Conservation (phyloP, 805 yeast species). For the Diddensiella caesifluorescens region DNA sequence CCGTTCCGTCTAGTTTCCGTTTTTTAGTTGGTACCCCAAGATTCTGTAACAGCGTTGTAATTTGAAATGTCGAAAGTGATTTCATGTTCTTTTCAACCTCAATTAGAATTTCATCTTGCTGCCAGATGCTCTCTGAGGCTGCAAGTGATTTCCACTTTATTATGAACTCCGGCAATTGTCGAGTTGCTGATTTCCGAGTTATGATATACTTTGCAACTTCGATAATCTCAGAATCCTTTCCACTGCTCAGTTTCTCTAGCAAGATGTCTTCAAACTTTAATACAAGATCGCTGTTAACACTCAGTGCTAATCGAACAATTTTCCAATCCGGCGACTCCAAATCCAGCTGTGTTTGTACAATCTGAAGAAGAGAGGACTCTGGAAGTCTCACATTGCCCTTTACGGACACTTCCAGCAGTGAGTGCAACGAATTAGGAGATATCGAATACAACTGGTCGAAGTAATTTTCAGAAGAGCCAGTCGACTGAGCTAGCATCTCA, state of each 20-base stretch:
- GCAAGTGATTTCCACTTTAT: conserved; percentile 5
- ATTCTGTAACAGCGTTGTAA: conserved; percentile 9
- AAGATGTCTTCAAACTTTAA: background rate
- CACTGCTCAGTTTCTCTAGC: conserved; percentile 3
- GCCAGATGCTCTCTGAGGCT: conserved; percentile 2
- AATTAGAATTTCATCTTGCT: conserved; percentile 1
- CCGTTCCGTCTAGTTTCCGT: too few relatives aligned
- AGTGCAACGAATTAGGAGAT: background rate
- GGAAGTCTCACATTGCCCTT: background rate
- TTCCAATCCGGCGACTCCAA: conserved; percentile 3
- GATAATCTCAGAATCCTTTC: background rate
- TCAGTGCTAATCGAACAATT: conserved; percentile 1
- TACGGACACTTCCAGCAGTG: background rate
- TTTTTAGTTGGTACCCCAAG: too few relatives aligned
- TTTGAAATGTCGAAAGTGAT: conserved; percentile 8
- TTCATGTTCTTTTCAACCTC: conserved; percentile 12
- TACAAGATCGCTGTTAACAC: conserved; percentile 7
- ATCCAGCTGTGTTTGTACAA: background rate
- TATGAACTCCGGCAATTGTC: conserved; percentile 9
- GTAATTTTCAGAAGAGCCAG: background rate
- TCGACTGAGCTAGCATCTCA: background rate
- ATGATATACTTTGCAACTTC: conserved; percentile 3
- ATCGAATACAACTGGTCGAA: background rate
- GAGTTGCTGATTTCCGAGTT: background rate
- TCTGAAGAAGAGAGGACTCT: background rate